Evolutionary conservation across 805 yeast genomes (phyloP).

Genomic region (Jamesozyma lodderae): DNA sequence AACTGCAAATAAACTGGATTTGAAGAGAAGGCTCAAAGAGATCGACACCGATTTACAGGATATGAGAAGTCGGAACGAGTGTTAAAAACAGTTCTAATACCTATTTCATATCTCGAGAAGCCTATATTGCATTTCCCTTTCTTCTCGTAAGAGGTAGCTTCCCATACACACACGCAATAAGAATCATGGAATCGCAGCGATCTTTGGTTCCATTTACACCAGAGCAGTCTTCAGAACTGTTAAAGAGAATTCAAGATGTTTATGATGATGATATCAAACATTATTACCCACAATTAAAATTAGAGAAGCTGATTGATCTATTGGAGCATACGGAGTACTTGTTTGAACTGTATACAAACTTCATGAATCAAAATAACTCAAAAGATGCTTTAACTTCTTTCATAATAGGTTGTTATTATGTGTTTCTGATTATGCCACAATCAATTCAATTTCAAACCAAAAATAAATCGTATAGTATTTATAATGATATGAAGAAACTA

Average conservation of each 20-base stretch:
- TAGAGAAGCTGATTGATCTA: constrained; percentile 31
- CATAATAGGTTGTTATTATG: constrained; percentile 32
- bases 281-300: constrained; percentile 24
- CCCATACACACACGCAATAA: too few relatives aligned
- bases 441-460: constrained; percentile 35
- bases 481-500: constrained; percentile 29
- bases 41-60: too few relatives aligned
- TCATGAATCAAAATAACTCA: constrained; percentile 11
- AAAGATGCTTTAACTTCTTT: constrained; percentile 29
- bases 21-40: too few relatives aligned
- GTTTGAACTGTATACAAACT: constrained; percentile 28
- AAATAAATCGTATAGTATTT: constrained; percentile 33
- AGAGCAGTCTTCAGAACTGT: constrained; percentile 33
- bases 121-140: too few relatives aligned
- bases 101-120: too few relatives aligned
- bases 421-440: constrained; percentile 32
- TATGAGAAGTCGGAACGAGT: too few relatives aligned
- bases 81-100: too few relatives aligned
- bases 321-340: constrained; percentile 31
- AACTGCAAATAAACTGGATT: too few relatives aligned
- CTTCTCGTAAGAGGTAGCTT: too few relatives aligned
- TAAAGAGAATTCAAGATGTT: constrained; percentile 16
- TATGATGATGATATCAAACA: constrained; percentile 31
- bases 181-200: background rate
- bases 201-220: constrained; percentile 26